Conservation (phyloP, 345 rosid genomes). For the Draba incana region DNA sequence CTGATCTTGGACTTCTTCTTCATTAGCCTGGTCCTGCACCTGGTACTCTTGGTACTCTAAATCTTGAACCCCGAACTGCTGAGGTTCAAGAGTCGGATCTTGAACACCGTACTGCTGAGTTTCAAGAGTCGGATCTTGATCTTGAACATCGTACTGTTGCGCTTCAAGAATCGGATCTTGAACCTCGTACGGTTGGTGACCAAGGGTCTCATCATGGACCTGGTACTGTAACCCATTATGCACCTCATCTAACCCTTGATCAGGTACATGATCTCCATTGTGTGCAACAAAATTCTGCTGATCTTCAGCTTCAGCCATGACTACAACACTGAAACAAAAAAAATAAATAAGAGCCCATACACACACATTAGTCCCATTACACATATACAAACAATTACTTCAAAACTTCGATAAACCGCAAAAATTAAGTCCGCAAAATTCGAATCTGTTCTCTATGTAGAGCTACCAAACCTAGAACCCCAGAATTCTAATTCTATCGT, state of each 20-base stretch:
- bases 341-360: background rate
- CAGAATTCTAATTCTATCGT: background rate
- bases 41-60: slow-evolving; percentile 33
- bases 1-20: slow-evolving; percentile 34
- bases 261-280: slow-evolving; percentile 43
- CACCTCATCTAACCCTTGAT: slow-evolving; percentile 39
- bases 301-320: slow-evolving; percentile 49
- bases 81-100: slow-evolving; percentile 39
- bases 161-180: slow-evolving; percentile 40
- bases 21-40: slow-evolving; percentile 31
- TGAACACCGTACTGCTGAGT: slow-evolving; percentile 33
- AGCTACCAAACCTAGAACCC: background rate
- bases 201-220: slow-evolving; percentile 43
- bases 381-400: background rate
- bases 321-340: background rate
- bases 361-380: background rate
- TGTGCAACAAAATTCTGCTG: slow-evolving; percentile 49
- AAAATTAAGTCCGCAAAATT: too few species aligned
- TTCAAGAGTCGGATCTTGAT: slow-evolving; percentile 36
- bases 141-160: slow-evolving; percentile 39
- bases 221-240: slow-evolving; percentile 42
- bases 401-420: too few species aligned
- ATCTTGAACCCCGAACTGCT: slow-evolving; percentile 41
- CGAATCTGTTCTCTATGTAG: too few species aligned
- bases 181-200: slow-evolving; percentile 42